Evolutionary conservation across 169 alveolate species (phyloP), one percentile per base, ranked within the genome.

Genomic region (Eimeria acervulina): DNA sequence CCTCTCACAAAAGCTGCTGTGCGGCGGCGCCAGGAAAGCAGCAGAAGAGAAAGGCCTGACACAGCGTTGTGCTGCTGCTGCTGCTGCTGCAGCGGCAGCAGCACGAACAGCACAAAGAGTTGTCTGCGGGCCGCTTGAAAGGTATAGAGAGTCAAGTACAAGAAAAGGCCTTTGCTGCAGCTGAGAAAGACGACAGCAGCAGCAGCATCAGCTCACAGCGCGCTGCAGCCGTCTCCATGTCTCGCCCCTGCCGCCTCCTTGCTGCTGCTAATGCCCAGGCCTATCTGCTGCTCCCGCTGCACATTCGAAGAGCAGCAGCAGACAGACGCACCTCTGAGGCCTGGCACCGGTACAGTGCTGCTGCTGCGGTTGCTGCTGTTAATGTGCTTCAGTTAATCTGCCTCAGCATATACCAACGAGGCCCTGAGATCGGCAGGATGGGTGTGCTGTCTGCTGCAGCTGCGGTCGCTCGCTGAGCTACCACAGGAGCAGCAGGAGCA

Each of bases 1-100:
- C 7, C 38, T n/a, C 74, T 63, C 74, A n/a, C 3, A 15, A 21
- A 17, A 26, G 74, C 74, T 63, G 74, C 74, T 10, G 74, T 15
- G 74, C 17, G 12, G 74, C n/a, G 33, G n/a, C 1, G n/a, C n/a
- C 74, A 1, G 74, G n/a, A 21, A 51, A 13, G 74, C 33, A 63
- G 74, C 66, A 52, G 19, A 10, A 21, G 12, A 21, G 38, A 63
- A n/a, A 17, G 7, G 19, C 74, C 31, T 3, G 74, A 21, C 13
- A n/a, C 38, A 63, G n/a, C 31, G 40, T 23, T 72, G 47, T 38
- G 84, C 47, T 31, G 84, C 84, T 72, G 47, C 84, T 72, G 47
- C 84, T 72, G 84, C 84, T 72, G 84, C 84, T 28, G 84, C 84
- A 15, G 84, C 84, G 28, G 84, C 59, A 51, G 59, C 59, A 51